These are phyloP conservation scores for Pseudogymnoascus sp. DNA, from an alignment of 2,329 filamentous ascomycete species.

Conservation along the genomic window DNA sequence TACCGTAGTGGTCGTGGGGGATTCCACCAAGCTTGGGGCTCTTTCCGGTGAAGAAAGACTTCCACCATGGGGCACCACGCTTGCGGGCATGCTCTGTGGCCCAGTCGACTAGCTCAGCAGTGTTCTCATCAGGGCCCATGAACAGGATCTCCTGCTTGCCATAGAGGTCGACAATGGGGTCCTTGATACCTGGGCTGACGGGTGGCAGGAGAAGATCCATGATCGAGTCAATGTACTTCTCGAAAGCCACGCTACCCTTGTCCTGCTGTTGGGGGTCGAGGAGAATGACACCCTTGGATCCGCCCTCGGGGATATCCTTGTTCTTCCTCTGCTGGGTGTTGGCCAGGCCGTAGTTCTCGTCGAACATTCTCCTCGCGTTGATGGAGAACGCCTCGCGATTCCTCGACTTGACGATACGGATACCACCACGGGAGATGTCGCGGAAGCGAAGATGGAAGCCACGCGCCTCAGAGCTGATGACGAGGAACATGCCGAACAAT, in stretches of 20 bases:
- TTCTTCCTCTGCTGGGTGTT: conserved; percentile 99
- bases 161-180: conserved; percentile 92
- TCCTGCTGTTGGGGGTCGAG: conserved; percentile 92
- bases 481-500: conserved; percentile 96
- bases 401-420: conserved; percentile 96
- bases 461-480: conserved; percentile 92
- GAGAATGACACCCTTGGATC: conserved; percentile 94
- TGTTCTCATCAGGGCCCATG: conserved; percentile 99
- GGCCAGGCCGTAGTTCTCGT: conserved; percentile 97
- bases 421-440: conserved; percentile 92
- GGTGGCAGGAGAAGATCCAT: conserved; percentile 87
- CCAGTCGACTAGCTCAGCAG: conserved; percentile 94
- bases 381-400: conserved; percentile 94
- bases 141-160: conserved; percentile 95
- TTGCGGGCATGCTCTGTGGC: conserved; percentile 88
- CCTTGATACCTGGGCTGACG: conserved; percentile 92
- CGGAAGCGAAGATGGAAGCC: conserved; percentile 97
- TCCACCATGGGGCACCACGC: conserved; percentile 95
- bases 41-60: conserved; percentile 99
- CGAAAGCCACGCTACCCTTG: conserved; percentile 83
- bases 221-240: conserved; percentile 99
- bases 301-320: conserved; percentile 98
- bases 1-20: conserved; percentile 90
- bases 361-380: conserved; percentile 92
- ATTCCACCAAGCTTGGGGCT: conserved; percentile 93